phyloP scores from a whole-genome alignment of 148 eudicot species.

The Rhododendron simsii region DNA sequence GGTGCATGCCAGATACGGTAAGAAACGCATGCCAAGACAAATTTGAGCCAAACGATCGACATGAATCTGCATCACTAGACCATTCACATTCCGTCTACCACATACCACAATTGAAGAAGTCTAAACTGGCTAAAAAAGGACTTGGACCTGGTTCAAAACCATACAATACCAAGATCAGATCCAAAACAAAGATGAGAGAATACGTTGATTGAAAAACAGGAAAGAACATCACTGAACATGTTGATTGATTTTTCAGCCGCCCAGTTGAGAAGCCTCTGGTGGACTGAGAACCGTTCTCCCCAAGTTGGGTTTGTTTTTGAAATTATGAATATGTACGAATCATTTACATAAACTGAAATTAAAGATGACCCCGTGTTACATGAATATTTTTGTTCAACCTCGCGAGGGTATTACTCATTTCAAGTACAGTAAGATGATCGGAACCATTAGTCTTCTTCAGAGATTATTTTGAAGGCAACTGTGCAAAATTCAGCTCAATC shows the following conservation, averaged over 20 bases:
- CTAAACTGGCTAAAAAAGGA: background rate
- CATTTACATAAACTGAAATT: background rate
- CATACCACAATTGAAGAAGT: background rate
- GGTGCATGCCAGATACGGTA: background rate
- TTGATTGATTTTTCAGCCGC: background rate
- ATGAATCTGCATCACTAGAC: background rate
- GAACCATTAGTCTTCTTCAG: too few relatives aligned
- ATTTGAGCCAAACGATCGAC: background rate
- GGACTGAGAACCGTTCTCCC: background rate
- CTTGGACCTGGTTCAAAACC: background rate
- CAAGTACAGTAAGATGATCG: too few relatives aligned
- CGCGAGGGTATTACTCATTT: too few relatives aligned
- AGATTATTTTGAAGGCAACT: too few relatives aligned
- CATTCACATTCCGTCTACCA: background rate
- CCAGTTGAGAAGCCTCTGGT: background rate
- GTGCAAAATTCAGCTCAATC: too few relatives aligned
- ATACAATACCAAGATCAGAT: background rate
- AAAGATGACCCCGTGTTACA: background rate
- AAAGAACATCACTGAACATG: background rate
- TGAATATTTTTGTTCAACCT: background rate
- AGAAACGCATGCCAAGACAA: background rate
- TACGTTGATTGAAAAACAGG: background rate
- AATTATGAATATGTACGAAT: too few relatives aligned
- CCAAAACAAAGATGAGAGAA: background rate
- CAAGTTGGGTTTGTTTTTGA: background rate